Evolutionary conservation across 106 monocot genomes (phyloP).

Genomic region (Allium cepa): DNA sequence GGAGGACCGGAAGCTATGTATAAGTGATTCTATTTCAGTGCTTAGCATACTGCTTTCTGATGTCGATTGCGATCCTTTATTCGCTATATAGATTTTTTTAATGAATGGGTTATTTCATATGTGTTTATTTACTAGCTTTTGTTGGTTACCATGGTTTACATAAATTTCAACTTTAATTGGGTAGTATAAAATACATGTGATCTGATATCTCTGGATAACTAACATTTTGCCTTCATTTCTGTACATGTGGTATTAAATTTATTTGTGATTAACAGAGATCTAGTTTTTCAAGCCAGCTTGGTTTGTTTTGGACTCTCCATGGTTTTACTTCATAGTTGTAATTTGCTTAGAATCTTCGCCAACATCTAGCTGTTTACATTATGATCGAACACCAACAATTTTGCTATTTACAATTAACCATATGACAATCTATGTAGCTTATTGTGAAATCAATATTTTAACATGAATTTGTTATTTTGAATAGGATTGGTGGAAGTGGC

Average conservation of each 20-base stretch:
- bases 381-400: background rate
- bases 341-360: too few species aligned
- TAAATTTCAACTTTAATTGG: too few species aligned
- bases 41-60: background rate
- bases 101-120: background rate
- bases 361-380: too few species aligned
- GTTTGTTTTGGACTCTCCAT: background rate
- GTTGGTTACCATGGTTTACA: too few species aligned
- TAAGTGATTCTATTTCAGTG: background rate
- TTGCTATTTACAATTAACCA: background rate
- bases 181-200: too few species aligned
- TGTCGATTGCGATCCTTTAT: too few species aligned
- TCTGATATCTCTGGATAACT: too few species aligned
- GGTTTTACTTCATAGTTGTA: background rate
- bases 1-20: background rate
- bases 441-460: background rate
- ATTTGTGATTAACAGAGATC: too few species aligned
- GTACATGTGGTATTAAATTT: too few species aligned
- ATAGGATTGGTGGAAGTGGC: constrained; percentile 50
- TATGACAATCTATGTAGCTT: background rate
- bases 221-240: too few species aligned
- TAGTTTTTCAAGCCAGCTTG: too few species aligned
- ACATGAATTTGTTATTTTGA: background rate
- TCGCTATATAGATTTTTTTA: background rate
- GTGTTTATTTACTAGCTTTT: background rate